Conservation (phyloP, 116 monocot species). For the Phalaenopsis hybrid region DNA sequence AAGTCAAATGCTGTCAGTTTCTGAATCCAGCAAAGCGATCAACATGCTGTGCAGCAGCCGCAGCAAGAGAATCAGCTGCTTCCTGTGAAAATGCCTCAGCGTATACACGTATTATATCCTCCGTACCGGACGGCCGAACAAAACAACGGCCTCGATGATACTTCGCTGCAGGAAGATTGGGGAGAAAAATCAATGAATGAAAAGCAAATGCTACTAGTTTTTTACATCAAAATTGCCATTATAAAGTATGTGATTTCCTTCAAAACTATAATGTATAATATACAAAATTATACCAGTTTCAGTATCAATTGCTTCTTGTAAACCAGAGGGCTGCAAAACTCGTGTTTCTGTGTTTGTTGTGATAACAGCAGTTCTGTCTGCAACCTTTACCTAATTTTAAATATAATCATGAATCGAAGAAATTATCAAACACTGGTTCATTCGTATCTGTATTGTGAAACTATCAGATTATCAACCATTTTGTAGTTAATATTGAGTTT, state of each 20-base stretch:
- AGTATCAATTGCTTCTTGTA: conserved; percentile 60
- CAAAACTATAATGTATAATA: background rate
- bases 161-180: conserved; percentile 37
- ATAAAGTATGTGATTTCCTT: background rate
- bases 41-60: conserved; percentile 50
- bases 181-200: background rate
- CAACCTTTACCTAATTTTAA: conserved; percentile 52
- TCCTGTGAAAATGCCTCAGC: conserved; percentile 82
- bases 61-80: conserved; percentile 62
- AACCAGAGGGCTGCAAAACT: conserved; percentile 53
- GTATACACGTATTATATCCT: conserved; percentile 84
- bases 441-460: background rate
- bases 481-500: background rate
- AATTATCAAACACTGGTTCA: background rate
- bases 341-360: conserved; percentile 69
- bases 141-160: conserved; percentile 59
- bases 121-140: conserved; percentile 83
- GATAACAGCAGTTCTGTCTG: conserved; percentile 56
- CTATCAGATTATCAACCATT: background rate
- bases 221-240: background rate
- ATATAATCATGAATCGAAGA: background rate
- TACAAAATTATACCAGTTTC: conserved; percentile 38
- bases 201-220: background rate
- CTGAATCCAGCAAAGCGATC: conserved; percentile 41
- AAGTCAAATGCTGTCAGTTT: background rate